phyloP scores from a whole-genome alignment of 306 rosid genomes.

The Quercus berberidifolia region DNA sequence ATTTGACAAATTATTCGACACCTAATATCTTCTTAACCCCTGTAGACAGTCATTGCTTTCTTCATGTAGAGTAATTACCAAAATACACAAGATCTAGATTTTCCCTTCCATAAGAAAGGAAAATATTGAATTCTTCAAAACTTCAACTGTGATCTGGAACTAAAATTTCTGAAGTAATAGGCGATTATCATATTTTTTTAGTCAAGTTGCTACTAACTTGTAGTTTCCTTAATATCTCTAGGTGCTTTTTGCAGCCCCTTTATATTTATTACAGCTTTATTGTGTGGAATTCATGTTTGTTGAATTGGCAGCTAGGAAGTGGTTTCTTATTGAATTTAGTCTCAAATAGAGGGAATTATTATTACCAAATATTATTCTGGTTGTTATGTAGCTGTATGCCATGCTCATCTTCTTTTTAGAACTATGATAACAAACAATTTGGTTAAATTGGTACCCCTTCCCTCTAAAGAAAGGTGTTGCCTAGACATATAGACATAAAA shows the following conservation, averaged over 20 bases:
- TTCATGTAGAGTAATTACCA: background rate
- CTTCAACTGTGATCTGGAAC: background rate
- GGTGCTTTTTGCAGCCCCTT: background rate
- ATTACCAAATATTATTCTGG: background rate
- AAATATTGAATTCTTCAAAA: background rate
- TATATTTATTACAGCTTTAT: background rate
- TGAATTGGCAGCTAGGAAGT: background rate
- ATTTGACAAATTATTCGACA: constrained; percentile 1
- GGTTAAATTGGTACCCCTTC: constrained; percentile 5
- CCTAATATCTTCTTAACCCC: background rate
- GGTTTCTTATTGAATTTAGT: no score
- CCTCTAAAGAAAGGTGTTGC: background rate
- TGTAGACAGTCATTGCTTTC: background rate
- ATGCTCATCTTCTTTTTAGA: background rate
- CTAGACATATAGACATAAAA: background rate
- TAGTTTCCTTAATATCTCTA: background rate
- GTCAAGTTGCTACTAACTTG: background rate
- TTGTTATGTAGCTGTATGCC: constrained; percentile 1
- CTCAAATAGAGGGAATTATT: background rate
- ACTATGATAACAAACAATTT: background rate
- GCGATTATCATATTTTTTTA: background rate
- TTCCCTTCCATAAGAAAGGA: background rate
- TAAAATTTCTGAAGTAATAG: background rate
- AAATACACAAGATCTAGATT: background rate
- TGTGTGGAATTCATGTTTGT: background rate